Evolutionary conservation across 371 early-diverging fungal species (phyloP).

Genomic region (Mucor velutinosus): DNA sequence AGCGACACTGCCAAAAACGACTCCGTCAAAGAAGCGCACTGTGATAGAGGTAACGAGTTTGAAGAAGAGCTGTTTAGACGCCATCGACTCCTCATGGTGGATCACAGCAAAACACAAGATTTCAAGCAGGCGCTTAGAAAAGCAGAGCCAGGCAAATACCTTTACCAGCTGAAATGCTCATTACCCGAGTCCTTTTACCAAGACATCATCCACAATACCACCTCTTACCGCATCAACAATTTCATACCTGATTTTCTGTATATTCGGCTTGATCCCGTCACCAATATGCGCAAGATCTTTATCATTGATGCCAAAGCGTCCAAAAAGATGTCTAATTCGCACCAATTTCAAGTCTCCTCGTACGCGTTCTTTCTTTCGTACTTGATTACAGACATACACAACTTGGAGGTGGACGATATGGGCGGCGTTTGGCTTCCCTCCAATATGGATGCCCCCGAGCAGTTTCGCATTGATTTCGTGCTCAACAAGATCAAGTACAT

Average conservation of each 20-base stretch:
- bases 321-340: constrained; percentile 37
- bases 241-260: constrained; percentile 59
- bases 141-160: constrained; percentile 34
- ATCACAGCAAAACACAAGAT: constrained; percentile 38
- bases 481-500: constrained; percentile 45
- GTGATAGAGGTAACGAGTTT: constrained; percentile 26
- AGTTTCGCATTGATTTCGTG: constrained; percentile 50
- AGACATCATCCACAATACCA: constrained; percentile 24
- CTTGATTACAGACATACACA: constrained; percentile 39
- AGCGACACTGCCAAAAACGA: neutral
- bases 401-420: constrained; percentile 40
- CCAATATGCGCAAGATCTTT: constrained; percentile 32
- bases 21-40: constrained; percentile 12
- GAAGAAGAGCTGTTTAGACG: constrained; percentile 34
- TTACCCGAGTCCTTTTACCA: constrained; percentile 44
- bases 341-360: constrained; percentile 59
- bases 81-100: constrained; percentile 20
- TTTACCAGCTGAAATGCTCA: constrained; percentile 47
- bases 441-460: constrained; percentile 26
- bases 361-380: constrained; percentile 52
- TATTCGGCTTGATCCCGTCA: constrained; percentile 34
- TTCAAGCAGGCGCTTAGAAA: constrained; percentile 38
- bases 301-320: constrained; percentile 62
- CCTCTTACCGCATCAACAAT: constrained; percentile 32
- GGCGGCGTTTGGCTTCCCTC: constrained; percentile 56